Base-by-base conservation (phyloP, 2,329 filamentous ascomycete species). In the Fusarium siculi region DNA sequence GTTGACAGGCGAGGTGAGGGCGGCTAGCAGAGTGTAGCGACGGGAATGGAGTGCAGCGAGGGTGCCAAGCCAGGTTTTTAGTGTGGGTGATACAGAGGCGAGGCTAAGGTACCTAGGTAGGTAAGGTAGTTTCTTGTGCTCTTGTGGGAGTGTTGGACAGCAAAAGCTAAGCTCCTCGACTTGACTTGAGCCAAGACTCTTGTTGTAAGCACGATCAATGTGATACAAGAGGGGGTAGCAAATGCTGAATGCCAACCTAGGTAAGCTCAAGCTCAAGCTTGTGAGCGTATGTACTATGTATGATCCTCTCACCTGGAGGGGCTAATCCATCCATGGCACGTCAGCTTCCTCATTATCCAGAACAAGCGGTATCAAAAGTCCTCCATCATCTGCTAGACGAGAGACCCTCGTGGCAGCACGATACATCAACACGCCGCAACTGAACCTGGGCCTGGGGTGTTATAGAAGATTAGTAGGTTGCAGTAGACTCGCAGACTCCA, bases 81-180 rank as follows among this genome's bases (percentile, higher is more conserved):
- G 54, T 67, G 66, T 72, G 68, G 49, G 71, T 76, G 46, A 71
- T 63, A 76, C 74, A 76, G 57, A 66, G 63, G 49, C 43, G 61
- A 66, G 62, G 68, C 43, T 53, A 32, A 32, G 32, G 32, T n/a
- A n/a, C n/a, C n/a, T n/a, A n/a, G n/a, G n/a, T 32, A 32, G 32
- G 15, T 28, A 28, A 46, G 23, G 18, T 28, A 57, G 60, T 34
- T 32, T 53, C 47, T 62, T 37, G 49, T 37, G 49, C n/a, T 54
- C 32, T 39, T 43, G 46, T 32, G 43, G 60, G 46, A 65, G 57
- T 50, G 50, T 54, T 56, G 44, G 32, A 42, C 44, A 30, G 21
- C n/a, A 34, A 7, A 28, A 52, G 21, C 34, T 34, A 40, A 46
- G 43, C 43, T 28, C 19, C 46, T 30, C 30, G 44, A 28, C 44